Evolutionary conservation across 257 asterid genomes (phyloP), one percentile per base, ranked within the genome.

Genomic region (Pogostemon cablin): DNA sequence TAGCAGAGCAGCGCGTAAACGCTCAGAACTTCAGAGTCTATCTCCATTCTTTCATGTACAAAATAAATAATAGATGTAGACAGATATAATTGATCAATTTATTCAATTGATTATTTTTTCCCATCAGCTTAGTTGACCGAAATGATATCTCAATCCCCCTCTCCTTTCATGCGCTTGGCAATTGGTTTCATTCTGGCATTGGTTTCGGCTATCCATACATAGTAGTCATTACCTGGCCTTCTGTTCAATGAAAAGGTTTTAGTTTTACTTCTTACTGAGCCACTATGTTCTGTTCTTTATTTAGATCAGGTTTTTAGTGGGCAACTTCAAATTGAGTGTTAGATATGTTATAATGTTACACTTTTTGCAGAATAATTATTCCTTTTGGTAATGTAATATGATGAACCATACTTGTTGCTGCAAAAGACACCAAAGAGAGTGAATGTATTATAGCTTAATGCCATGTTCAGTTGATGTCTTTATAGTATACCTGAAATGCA

Each of bases 1-100:
- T 64, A 84, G 87, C 80, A 81, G 98, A 79, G 86, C 65, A 41
- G 91, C 88, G 47, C 82, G 87, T 67, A 92, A 77, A 77, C 89
- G 98, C 59, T 49, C 84, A 37, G 81, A 84, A 57, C 78, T 84
- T 66, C 59, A 75, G 65, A 85, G 79, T 79, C 79, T 89, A 39
- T 83, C 95, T 74, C 95, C 87, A 60, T 85, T 89, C 73, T 81
- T 84, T 74, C 61, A 77, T 82, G 81, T 85, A 74, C 85, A 76
- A 68, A 68, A 72, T 64, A 72, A 65, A 71, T 81, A 43, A 79
- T 56, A 71, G 9, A 11, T 69, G 43, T 48, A 62, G 57, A 54
- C 68, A 55, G 69, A 67, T 47, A 50, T 7, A 37, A 34, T 78
- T 64, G 40, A 60, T 78, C 76, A 67, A 80, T 86, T 82, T 63